Conservation (phyloP, 805 yeast genomes). For the Cyberlindnera subsufficiens region DNA sequence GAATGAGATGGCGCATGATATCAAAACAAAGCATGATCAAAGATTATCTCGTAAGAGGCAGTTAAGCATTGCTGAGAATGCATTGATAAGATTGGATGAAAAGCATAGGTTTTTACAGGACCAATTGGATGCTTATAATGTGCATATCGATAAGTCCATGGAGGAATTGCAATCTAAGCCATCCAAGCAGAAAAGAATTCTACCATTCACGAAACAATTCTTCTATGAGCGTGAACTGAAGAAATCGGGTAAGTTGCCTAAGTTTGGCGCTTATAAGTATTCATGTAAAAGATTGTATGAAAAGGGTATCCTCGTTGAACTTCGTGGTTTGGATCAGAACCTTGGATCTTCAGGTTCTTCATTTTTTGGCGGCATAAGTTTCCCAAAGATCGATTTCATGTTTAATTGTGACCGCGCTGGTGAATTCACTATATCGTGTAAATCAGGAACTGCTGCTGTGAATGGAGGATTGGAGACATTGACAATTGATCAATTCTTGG, state of each 20-base stretch:
- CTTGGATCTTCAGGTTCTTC: conserved; percentile 31
- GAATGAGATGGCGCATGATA: conserved; percentile 81
- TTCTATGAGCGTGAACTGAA: conserved; percentile 68
- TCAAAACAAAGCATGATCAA: conserved; percentile 49
- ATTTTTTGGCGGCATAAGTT: conserved; percentile 37
- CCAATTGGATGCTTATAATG: conserved; percentile 36
- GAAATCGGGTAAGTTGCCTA: conserved; percentile 59
- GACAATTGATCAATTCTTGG: conserved; percentile 66
- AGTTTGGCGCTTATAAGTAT: conserved; percentile 74
- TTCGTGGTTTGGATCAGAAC: conserved; percentile 46
- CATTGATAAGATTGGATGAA: conserved; percentile 38
- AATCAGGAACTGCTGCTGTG: conserved; percentile 63
- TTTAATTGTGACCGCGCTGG: conserved; percentile 74
- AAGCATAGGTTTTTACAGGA: conserved; percentile 38
- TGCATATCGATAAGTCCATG: conserved; percentile 46
- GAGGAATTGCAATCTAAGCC: conserved; percentile 39
- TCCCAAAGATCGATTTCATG: conserved; percentile 66
- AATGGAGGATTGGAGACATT: conserved; percentile 48
- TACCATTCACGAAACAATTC: conserved; percentile 67
- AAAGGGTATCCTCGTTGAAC: conserved; percentile 56
- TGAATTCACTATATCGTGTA: conserved; percentile 66
- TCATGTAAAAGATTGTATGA: conserved; percentile 72
- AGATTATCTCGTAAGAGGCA: conserved; percentile 42
- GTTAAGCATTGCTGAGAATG: conserved; percentile 36
- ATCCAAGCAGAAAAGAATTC: conserved; percentile 26